These are phyloP conservation scores for Aethionema arabicum DNA, from an alignment of 345 rosid genomes.

Conservation along the genomic window DNA sequence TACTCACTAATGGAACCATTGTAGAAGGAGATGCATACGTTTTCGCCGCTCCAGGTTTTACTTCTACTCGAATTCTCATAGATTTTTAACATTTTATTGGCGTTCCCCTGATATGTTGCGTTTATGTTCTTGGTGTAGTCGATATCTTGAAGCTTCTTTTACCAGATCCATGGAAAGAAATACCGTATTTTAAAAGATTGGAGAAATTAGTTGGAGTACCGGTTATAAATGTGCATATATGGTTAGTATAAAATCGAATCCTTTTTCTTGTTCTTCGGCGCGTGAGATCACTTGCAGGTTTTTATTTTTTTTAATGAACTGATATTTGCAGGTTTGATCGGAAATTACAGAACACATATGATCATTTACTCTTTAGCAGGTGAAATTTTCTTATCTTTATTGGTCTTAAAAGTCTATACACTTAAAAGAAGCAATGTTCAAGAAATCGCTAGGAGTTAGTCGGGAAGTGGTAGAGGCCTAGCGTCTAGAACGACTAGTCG, in stretches of 20 bases:
- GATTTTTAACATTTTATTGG: slow-evolving; percentile 5
- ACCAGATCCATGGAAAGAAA: slow-evolving; percentile 81
- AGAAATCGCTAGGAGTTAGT: no score
- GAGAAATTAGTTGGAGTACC: slow-evolving; percentile 97
- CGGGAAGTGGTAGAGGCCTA: no score
- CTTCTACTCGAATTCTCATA: slow-evolving; percentile 3
- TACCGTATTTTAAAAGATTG: slow-evolving; percentile 76
- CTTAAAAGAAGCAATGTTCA: no score
- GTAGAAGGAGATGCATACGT: slow-evolving; percentile 88
- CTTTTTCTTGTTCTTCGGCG: slow-evolving; percentile 3
- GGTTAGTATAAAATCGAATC: slow-evolving; percentile 55
- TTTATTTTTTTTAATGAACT: slow-evolving; percentile 6
- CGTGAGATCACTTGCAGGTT: slow-evolving; percentile 2
- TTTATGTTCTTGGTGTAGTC: slow-evolving; percentile 42
- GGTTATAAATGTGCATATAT: slow-evolving; percentile 92
- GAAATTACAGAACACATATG: slow-evolving; percentile 82
- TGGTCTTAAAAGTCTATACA: neutral
- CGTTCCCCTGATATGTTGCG: slow-evolving; percentile 24
- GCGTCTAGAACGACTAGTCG: no score
- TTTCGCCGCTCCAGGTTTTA: slow-evolving; percentile 82
- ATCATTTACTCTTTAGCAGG: slow-evolving; percentile 98
- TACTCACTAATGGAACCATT: slow-evolving; percentile 58
- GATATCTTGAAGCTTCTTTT: slow-evolving; percentile 86
- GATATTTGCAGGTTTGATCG: slow-evolving; percentile 81
- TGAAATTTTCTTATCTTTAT: slow-evolving; percentile 19